A percentile compares a stretch with the other conserved stretches of the same genome.
Conservation (phyloP, 2,329 filamentous ascomycete genomes). For the Niveomyces coronatus region DNA sequence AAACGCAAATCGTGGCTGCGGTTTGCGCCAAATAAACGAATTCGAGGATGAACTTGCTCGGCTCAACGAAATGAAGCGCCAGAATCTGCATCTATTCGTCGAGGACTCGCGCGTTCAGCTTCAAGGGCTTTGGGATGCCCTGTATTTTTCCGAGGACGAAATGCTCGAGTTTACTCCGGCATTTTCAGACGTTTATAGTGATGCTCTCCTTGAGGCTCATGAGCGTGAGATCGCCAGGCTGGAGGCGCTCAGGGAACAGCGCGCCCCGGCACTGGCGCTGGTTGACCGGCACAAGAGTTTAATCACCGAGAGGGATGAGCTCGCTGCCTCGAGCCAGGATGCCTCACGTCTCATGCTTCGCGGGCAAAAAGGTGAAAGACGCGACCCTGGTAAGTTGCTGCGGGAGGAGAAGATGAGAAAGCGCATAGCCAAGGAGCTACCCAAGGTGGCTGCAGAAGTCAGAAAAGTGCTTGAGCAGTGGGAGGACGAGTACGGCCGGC, state of each 20-base stretch:
- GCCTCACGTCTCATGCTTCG: slow-evolving; percentile 87
- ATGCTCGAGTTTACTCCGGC: slow-evolving; percentile 97
- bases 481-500: slow-evolving; percentile 89
- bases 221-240: slow-evolving; percentile 81
- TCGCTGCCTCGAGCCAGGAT: slow-evolving; percentile 86
- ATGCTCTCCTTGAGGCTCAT: slow-evolving; percentile 88
- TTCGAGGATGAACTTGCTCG: slow-evolving; percentile 83
- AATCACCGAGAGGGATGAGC: slow-evolving; percentile 75
- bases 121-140: slow-evolving; percentile 86
- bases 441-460: slow-evolving; percentile 81
- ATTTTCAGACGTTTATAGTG: slow-evolving; percentile 94
- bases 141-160: slow-evolving; percentile 95
- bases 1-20: slow-evolving; percentile 79
- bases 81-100: slow-evolving; percentile 92
- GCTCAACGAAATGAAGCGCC: slow-evolving; percentile 84
- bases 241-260: slow-evolving; percentile 74
- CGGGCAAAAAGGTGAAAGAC: slow-evolving; percentile 84
- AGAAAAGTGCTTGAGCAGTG: slow-evolving; percentile 71
- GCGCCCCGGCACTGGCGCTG: slow-evolving; percentile 69
- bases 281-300: slow-evolving; percentile 77
- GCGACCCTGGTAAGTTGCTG: slow-evolving; percentile 86
- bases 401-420: slow-evolving; percentile 98
- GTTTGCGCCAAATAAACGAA: slow-evolving; percentile 85
- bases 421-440: slow-evolving; percentile 88
- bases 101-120: slow-evolving; percentile 86